Percentiles rank a stretch among this genome's conserved stretches.
These are phyloP conservation scores for Perkinsus olseni DNA, from an alignment of 169 alveolate genomes.

Conservation along the genomic window DNA sequence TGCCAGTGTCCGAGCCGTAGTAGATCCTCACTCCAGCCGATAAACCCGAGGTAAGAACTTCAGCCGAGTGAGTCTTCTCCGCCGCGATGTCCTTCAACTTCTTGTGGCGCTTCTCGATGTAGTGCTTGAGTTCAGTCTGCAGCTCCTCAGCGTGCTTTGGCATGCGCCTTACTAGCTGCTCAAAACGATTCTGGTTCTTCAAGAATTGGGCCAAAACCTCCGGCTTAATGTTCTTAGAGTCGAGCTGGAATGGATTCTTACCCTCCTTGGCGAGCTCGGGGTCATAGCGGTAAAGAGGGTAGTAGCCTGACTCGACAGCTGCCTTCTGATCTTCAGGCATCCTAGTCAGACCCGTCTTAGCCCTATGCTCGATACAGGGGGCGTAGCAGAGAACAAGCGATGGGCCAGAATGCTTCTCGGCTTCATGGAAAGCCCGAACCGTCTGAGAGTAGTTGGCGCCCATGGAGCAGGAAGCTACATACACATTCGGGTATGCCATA, in stretches of 20 bases:
- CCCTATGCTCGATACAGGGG: constrained; percentile 50
- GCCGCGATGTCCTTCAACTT: neutral
- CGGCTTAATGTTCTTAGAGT: constrained; percentile 24
- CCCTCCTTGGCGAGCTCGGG: constrained; percentile 22
- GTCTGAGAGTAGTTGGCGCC: constrained; percentile 46
- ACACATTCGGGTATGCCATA: constrained; percentile 49
- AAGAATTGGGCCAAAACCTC: neutral
- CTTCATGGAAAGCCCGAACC: constrained; percentile 40
- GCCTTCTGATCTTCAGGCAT: constrained; percentile 23
- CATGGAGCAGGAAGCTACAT: constrained; percentile 46
- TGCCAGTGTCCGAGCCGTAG: constrained; percentile 10
- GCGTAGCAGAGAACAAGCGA: constrained; percentile 46
- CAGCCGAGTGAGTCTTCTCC: neutral
- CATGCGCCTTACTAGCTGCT: neutral
- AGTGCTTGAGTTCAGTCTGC: neutral
- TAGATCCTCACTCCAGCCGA: neutral
- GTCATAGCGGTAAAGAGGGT: constrained; percentile 39
- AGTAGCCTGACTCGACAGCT: constrained; percentile 48
- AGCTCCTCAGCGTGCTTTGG: neutral
- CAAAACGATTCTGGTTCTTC: neutral
- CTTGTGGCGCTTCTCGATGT: neutral
- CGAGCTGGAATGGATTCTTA: constrained; percentile 28
- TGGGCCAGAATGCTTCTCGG: constrained; percentile 44
- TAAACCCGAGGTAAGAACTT: neutral
- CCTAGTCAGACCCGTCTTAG: neutral